Percentiles rank a stretch among this genome's conserved stretches.
Evolutionary conservation across 2,329 filamentous ascomycete species (phyloP).

Genomic region (Monilinia laxa): DNA sequence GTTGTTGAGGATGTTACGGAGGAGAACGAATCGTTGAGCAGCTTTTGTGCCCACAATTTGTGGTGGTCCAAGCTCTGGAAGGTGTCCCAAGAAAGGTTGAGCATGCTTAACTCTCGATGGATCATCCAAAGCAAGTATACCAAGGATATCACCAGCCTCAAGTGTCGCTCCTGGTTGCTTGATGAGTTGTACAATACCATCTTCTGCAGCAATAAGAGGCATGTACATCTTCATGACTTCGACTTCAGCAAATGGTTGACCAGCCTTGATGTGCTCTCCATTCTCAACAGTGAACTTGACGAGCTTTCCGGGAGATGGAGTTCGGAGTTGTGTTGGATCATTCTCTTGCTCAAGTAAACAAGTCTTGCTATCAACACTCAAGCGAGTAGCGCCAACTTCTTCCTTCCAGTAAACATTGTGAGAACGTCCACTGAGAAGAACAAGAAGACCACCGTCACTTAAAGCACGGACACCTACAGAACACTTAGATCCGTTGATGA

Average conservation of each 20-base stretch:
- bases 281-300: conserved; percentile 98
- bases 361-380: conserved; percentile 97
- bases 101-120: conserved; percentile 96
- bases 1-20: conserved; percentile 76
- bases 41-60: conserved; percentile 89
- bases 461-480: conserved; percentile 88
- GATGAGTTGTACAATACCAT: conserved; percentile 95
- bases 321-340: conserved; percentile 93
- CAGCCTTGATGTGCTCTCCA: conserved; percentile 86
- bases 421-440: conserved; percentile 86
- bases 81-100: conserved; percentile 85
- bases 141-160: conserved; percentile 97
- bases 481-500: conserved; percentile 98
- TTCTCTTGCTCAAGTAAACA: conserved; percentile 98
- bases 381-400: conserved; percentile 89
- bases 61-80: conserved; percentile 82
- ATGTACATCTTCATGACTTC: conserved; percentile 99
- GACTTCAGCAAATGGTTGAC: conserved; percentile 92
- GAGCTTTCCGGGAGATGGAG: conserved; percentile 93
- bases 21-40: conserved; percentile 77
- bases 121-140: conserved; percentile 92
- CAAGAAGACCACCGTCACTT: conserved; percentile 87
- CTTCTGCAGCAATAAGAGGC: conserved; percentile 92
- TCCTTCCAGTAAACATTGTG: conserved; percentile 99
- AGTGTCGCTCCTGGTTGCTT: conserved; percentile 98